phyloP scores from a whole-genome alignment of 75 land plant genomes.

The Isoetes taiwanensis region DNA sequence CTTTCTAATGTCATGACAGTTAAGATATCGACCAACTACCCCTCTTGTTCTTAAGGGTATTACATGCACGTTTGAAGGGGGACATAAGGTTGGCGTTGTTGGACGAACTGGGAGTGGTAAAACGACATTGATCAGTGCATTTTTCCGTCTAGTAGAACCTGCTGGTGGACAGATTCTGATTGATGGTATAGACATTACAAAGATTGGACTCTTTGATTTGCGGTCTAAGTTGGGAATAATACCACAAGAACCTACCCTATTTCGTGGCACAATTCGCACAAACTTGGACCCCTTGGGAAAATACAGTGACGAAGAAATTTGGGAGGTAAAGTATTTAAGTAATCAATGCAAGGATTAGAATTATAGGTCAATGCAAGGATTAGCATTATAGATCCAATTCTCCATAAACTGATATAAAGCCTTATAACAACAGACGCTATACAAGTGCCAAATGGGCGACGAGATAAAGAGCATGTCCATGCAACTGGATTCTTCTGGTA shows the following conservation, averaged over 20 bases:
- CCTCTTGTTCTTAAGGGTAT: background rate
- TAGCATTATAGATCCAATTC: too few species aligned
- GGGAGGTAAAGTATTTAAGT: too few species aligned
- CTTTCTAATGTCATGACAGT: background rate
- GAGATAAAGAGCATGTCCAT: slow-evolving; percentile 14
- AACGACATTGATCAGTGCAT: background rate
- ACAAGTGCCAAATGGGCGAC: slow-evolving; percentile 81
- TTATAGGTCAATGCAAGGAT: too few species aligned
- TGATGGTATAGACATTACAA: background rate
- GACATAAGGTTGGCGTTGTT: slow-evolving; percentile 25
- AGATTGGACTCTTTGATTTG: background rate
- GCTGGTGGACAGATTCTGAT: background rate
- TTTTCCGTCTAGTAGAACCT: slow-evolving; percentile 4
- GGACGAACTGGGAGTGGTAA: slow-evolving; percentile 10
- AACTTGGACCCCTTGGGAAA: background rate
- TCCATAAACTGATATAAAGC: too few species aligned
- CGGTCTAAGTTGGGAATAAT: background rate
- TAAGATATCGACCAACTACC: background rate
- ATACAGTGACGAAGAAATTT: background rate
- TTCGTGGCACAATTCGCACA: background rate
- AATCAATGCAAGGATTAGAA: too few species aligned
- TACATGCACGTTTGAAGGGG: slow-evolving; percentile 15
- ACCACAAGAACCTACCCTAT: slow-evolving; percentile 5
- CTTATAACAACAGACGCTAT: slow-evolving; percentile 65
- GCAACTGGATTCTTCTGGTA: slow-evolving; percentile 23